A percentile compares a stretch with the other conserved stretches of the same genome.
Evolutionary conservation across 179 eudicot species (phyloP).

Genomic region (Beta macrorhiza): DNA sequence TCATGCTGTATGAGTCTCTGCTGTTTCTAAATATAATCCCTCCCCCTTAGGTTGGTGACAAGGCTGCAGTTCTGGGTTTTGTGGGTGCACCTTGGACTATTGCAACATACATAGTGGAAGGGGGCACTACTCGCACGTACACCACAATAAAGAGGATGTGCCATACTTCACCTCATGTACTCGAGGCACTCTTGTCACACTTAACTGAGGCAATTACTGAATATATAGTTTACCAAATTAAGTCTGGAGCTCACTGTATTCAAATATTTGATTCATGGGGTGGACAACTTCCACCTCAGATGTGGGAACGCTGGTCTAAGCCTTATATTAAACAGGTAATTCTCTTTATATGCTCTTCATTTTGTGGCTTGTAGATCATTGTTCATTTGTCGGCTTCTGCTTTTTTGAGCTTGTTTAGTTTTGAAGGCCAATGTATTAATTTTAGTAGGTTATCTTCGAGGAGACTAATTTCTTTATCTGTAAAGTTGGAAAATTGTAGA

Average conservation of each 20-base stretch:
- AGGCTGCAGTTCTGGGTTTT: constrained; percentile 93
- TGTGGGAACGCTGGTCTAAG: constrained; percentile 98
- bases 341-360: neutral
- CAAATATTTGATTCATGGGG: constrained; percentile 99
- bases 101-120: constrained; percentile 95
- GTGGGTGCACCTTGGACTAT: constrained; percentile 99
- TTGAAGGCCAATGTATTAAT: neutral
- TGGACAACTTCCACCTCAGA: constrained; percentile 83
- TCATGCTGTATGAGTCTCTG: constrained; percentile 23
- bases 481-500: neutral
- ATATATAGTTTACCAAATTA: constrained; percentile 74
- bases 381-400: neutral
- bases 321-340: constrained; percentile 86
- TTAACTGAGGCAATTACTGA: constrained; percentile 75
- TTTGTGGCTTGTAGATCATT: constrained; percentile 11
- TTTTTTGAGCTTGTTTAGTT: neutral
- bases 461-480: neutral
- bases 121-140: constrained; percentile 91
- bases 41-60: constrained; percentile 63
- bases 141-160: constrained; percentile 92
- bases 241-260: constrained; percentile 94
- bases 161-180: constrained; percentile 76
- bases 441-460: neutral
- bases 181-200: constrained; percentile 73
- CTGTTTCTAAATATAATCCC: constrained; percentile 22